Base-by-base conservation (phyloP, 306 rosid species). In the Prunus armeniaca region DNA sequence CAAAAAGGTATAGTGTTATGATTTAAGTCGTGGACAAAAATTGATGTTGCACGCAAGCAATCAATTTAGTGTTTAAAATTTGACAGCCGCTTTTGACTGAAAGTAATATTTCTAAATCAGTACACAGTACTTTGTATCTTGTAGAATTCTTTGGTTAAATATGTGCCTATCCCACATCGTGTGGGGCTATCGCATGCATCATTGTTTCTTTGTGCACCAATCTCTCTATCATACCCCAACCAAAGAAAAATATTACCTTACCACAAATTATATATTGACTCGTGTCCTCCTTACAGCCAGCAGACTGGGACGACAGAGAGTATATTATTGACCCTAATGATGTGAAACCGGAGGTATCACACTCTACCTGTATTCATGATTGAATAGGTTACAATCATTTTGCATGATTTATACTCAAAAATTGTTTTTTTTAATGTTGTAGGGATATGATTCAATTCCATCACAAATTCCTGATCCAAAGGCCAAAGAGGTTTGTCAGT, bases 281-380 rank as follows among this genome's bases (percentile, higher is more conserved):
- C 70, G 27, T 61, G 30, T 74, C 65, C 28, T 12, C 65, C 51
- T 73, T 62, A 77, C 87, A 93, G 97, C 97, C 96, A 47, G 85
- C 90, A 30, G 89, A 93, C 75, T 93, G 97, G 97, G 97, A 93
- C 50, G 97, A 90, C 49, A 90, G 82, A 83, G 96, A 93, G 75
- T 90, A 87, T 83, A 86, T 89, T 41, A 87, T 89, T 27, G 88
- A 93, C 28, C 89, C 90, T 56, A 81, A 86, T 74, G 89, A 80
- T 52, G 86, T 67, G 76, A 92, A 90, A 77, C 97, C 93, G 12
- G 86, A 90, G 96, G 97, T 92, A 84, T 60, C 17, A 38, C 64
- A 43, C 28, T 55, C n/a, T 32, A 7, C 24, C 67, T 75, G 52
- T 71, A 15, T 56, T 70, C 63, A 62, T 70, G 28, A n/a, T 18